Evolutionary conservation across 257 asterid species (phyloP).

Genomic region (Solanum raphanifolium): DNA sequence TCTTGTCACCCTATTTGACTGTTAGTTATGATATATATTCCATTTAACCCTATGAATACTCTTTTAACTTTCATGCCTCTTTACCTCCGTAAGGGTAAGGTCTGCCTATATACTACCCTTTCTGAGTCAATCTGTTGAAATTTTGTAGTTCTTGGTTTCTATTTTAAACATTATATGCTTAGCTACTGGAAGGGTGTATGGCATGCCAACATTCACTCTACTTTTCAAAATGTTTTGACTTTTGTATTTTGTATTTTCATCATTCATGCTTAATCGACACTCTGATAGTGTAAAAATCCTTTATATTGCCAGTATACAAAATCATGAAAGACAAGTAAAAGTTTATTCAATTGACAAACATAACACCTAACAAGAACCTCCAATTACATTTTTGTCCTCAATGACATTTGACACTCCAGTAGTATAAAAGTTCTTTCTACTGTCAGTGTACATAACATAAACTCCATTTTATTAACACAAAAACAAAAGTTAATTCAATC

Average conservation of each 20-base stretch:
- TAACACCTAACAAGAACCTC: background rate
- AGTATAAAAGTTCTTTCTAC: too few relatives aligned
- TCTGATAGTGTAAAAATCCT: background rate
- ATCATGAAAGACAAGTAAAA: background rate
- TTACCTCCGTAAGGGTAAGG: background rate
- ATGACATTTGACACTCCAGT: background rate
- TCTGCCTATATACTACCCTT: background rate
- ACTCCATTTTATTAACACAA: background rate
- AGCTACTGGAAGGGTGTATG: too few relatives aligned
- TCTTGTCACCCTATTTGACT: slow-evolving; percentile 21
- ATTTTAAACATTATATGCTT: background rate
- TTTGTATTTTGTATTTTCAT: too few relatives aligned
- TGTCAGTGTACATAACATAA: rapidly evolving
- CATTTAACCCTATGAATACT: background rate
- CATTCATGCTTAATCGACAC: background rate
- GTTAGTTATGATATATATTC: slow-evolving; percentile 13
- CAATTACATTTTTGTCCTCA: background rate
- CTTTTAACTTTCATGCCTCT: background rate
- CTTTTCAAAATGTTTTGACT: background rate
- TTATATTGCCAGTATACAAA: too few relatives aligned
- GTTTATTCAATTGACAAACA: background rate
- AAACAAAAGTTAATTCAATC: background rate
- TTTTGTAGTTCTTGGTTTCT: background rate
- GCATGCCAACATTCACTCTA: too few relatives aligned
- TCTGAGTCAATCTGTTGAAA: too few relatives aligned